A percentile compares a stretch with the other conserved stretches of the same genome.
phyloP scores from a whole-genome alignment of 2,329 filamentous ascomycete genomes.

The Cladophialophora carrionii region DNA sequence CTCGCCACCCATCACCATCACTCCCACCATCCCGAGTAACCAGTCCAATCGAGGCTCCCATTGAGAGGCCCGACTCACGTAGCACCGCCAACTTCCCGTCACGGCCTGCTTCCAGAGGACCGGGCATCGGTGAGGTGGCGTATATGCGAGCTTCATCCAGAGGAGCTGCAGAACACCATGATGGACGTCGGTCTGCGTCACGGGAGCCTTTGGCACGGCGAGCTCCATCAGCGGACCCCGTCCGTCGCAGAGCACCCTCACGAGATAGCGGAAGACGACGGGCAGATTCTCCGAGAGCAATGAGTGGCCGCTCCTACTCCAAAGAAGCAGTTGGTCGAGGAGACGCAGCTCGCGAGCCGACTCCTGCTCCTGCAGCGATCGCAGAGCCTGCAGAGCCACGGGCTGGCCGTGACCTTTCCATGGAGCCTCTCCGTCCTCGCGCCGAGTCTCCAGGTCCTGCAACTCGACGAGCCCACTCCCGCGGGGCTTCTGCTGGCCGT shows the following conservation, averaged over 20 bases:
- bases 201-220: slow-evolving; percentile 21
- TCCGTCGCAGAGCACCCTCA: slow-evolving; percentile 18
- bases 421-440: slow-evolving; percentile 15
- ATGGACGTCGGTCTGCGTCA: slow-evolving; percentile 22
- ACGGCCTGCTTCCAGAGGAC: slow-evolving; percentile 28
- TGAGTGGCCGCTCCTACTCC: slow-evolving; percentile 5
- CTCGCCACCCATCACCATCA: slow-evolving; percentile 4
- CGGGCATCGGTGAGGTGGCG: slow-evolving; percentile 27
- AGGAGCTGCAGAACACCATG: slow-evolving; percentile 6
- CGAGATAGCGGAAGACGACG: slow-evolving; percentile 11
- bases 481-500: slow-evolving; percentile 17
- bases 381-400: not conserved
- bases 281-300: slow-evolving; percentile 9
- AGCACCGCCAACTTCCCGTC: slow-evolving; percentile 10
- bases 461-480: slow-evolving; percentile 12
- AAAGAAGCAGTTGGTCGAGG: slow-evolving; percentile 1
- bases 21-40: slow-evolving; percentile 16
- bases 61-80: slow-evolving; percentile 17
- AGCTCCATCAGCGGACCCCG: slow-evolving; percentile 20
- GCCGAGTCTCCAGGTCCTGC: slow-evolving; percentile 13
- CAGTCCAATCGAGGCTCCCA: slow-evolving; percentile 19
- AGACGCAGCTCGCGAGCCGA: slow-evolving; percentile 17
- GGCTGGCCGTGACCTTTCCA: not conserved
- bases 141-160: slow-evolving; percentile 29
- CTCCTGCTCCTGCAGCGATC: not conserved